Conservation (phyloP, 768 basidiomycete genomes). For the Trametes cubensis region DNA sequence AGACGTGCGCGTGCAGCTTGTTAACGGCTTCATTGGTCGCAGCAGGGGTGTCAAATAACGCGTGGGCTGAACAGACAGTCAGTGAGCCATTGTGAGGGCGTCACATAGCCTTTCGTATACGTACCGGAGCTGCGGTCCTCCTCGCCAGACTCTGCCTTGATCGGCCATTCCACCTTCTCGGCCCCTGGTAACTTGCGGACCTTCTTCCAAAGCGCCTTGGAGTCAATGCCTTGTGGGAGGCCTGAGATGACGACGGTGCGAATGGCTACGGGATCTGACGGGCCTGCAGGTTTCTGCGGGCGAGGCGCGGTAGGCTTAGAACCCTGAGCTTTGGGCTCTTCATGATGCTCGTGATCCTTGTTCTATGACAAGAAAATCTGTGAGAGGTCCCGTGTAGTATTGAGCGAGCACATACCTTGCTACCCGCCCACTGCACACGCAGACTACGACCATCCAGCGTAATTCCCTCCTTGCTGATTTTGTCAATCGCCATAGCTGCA, state of each 20-base stretch:
- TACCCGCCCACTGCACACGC: conserved; percentile 79
- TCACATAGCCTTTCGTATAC: conserved; percentile 13
- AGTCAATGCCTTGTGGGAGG: conserved; percentile 62
- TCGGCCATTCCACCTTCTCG: conserved; percentile 74
- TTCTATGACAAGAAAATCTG: conserved; percentile 35
- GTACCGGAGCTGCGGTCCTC: conserved; percentile 58
- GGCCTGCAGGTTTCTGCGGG: conserved; percentile 31
- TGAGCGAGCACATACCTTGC: conserved; percentile 53
- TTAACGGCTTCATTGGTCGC: conserved; percentile 70
- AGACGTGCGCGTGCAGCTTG: conserved; percentile 91
- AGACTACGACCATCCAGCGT: conserved; percentile 67
- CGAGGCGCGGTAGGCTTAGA: conserved; percentile 41
- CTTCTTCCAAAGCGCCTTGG: conserved; percentile 82
- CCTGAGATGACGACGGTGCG: conserved; percentile 80
- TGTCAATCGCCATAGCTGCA: conserved; percentile 72
- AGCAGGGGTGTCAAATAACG: conserved; percentile 69
- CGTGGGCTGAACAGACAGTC: conserved; percentile 52
- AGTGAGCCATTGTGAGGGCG: too few relatives aligned
- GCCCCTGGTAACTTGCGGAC: conserved; percentile 79
- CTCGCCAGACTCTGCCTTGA: conserved; percentile 43
- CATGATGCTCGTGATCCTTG: conserved; percentile 43
- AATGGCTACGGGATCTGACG: conserved; percentile 78
- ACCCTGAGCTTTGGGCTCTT: conserved; percentile 40
- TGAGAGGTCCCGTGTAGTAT: not conserved
- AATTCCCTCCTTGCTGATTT: conserved; percentile 66